Base-by-base conservation (phyloP, 352 stramenopile species). In the Pythium diclinum region DNA sequence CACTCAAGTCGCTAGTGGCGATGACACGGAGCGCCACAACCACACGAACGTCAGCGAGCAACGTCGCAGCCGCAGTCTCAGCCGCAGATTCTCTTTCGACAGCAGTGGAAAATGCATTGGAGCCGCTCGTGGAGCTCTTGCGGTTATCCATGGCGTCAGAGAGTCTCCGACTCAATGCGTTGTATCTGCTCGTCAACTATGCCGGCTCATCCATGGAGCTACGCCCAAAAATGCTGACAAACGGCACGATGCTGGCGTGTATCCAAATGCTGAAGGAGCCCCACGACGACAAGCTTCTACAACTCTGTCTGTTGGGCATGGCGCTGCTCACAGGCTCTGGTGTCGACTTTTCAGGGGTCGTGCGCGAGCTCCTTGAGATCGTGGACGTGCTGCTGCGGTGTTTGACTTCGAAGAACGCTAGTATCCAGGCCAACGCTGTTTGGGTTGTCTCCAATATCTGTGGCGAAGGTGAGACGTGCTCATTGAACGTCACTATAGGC, bases 371-470 rank as follows among this genome's bases (percentile, higher is more conserved):
- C 16, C 62, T 73, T 1, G 46, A 58, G 11, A 67, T 71, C 23
- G 46, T 91, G 10, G 71, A 79, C 25, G 69, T 66, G 5, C 42
- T 93, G 21, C 56, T 93, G 1, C 38, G 36, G 1, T 67, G 89
- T 11, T 53, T 93, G 47, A 71, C 56, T 32, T 84, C 81, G 30
- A 83, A 74, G 59, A 87, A 78, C 36, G 49, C 69, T 5, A 78
- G 74, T 36, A 75, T 91, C 8, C 81, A 91, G 57, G 80, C 85
- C 23, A 89, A 90, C 53, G 76, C 79, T 16, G 85, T 91, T 3
- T 91, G 85, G 85, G 77, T 93, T 2, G 71, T 93, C 19, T 90
- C 82, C 13, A 93, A 93, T 46, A 78, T 91, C 19, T 88, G 75
- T 0, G 69, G 53, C 10, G 75, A 89, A 76, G 80, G 81, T 91